Percentiles rank a stretch among this genome's conserved stretches.
Evolutionary conservation across 2,329 filamentous ascomycete genomes (phyloP).

Genomic region (Calonectria crousiana): DNA sequence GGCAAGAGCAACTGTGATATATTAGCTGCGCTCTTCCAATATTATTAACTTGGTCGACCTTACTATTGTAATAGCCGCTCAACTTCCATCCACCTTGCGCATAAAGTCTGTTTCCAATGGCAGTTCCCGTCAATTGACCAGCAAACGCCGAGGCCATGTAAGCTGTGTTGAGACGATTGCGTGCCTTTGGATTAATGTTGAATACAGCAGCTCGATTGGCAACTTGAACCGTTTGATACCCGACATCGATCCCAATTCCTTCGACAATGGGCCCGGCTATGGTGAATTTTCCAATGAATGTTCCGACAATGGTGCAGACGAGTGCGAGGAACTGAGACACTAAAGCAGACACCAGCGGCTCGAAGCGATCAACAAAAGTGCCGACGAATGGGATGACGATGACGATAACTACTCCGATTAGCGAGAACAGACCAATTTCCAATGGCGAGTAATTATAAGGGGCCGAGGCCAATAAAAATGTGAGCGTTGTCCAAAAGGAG

Average conservation of each 20-base stretch:
- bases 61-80: constrained; percentile 56
- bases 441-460: constrained; percentile 78
- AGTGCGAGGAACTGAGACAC: constrained; percentile 67
- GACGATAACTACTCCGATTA: constrained; percentile 81
- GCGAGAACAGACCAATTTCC: constrained; percentile 80
- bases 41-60: background rate
- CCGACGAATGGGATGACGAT: constrained; percentile 77
- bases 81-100: constrained; percentile 64
- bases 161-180: constrained; percentile 83
- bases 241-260: constrained; percentile 77
- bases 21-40: background rate
- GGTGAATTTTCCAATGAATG: constrained; percentile 75
- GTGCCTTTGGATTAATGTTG: constrained; percentile 74
- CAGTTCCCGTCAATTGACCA: constrained; percentile 79
- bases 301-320: constrained; percentile 62
- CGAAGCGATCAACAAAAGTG: constrained; percentile 74
- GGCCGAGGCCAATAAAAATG: constrained; percentile 78
- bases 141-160: constrained; percentile 84
- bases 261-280: constrained; percentile 82
- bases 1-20: constrained; percentile 40
- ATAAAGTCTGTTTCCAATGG: constrained; percentile 68
- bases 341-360: constrained; percentile 76
- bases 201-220: constrained; percentile 80
- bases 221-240: constrained; percentile 79
- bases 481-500: constrained; percentile 74